Conservation (phyloP, 1,284 basidiomycete species). For the Puccinia novopanici region DNA sequence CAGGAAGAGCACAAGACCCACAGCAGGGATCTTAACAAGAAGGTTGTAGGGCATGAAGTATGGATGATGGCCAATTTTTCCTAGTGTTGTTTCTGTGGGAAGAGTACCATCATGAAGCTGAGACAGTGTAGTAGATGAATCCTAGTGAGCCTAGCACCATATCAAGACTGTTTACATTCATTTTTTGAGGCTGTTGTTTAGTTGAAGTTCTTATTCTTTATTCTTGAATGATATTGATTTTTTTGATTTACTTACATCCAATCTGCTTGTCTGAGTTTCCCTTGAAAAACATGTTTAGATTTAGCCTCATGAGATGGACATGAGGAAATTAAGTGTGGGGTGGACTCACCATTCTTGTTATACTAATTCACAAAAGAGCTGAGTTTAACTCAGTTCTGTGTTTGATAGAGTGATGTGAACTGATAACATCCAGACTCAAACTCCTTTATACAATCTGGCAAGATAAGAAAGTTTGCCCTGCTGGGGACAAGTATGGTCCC, state of each 20-base stretch:
- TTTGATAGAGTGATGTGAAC: too few species aligned
- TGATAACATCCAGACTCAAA: too few species aligned
- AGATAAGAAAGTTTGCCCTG: too few species aligned
- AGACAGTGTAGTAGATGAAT: not conserved
- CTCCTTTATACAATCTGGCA: too few species aligned
- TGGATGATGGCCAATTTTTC: not conserved
- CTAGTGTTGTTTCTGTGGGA: not conserved
- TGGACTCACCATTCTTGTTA: too few species aligned
- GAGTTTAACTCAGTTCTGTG: too few species aligned
- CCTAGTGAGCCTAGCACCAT: not conserved
- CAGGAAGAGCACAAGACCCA: not conserved
- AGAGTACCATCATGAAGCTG: not conserved
- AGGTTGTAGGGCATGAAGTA: not conserved
- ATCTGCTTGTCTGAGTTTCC: slow-evolving; percentile 8
- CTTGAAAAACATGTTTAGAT: not conserved
- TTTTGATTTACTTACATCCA: not conserved
- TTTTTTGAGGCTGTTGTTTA: not conserved
- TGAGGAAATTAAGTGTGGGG: too few species aligned
- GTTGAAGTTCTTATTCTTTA: not conserved
- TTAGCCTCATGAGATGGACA: too few species aligned
- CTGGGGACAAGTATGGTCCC: too few species aligned
- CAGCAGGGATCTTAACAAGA: not conserved
- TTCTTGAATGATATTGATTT: not conserved
- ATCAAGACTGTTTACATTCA: not conserved
- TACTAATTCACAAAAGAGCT: too few species aligned